Evolutionary conservation across 2,329 filamentous ascomycete genomes (phyloP), one percentile per base, ranked within the genome.

Genomic region (Chrysosporium keratinophilum): DNA sequence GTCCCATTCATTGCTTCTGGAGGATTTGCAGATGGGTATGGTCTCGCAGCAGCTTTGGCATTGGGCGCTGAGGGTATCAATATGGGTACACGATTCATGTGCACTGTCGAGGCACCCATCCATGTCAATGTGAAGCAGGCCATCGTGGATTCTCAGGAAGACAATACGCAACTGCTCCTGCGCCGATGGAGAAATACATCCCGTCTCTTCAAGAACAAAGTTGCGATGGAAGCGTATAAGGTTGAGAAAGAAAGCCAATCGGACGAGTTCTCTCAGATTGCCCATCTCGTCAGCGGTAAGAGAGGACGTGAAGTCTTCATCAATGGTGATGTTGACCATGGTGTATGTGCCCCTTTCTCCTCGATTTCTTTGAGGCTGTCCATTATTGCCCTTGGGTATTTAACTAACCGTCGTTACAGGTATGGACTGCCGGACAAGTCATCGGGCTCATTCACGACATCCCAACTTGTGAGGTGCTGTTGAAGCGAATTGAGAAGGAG

Each of bases 21-120:
- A 54, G 93, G 93, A 1, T 97, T 98, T 66, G 91, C 89, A 11
- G 93, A 98, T 68, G 93, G 93, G 0, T 82, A 95, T 64, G 93
- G 93, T 3, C 79, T 98, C 17, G 93, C 93, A 0, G 93, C 91
- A 1, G 93, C 93, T 6, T 76, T 98, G 62, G 84, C 85, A 40
- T 79, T 98, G 11, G 93, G 93, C 35, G 93, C 93, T 0, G 87
- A 88, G 68, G 93, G 93, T 58, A 84, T 97, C 73, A 98, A 98
- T 74, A 98, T 98, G 93, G 93, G 93, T 55, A 98, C 93, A 9
- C 78, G 93, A 41, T 98, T 97, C 76, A 94, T 98, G 87, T 91
- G 86, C 74, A 97, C 93, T 0, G 77, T 91, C 43, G 93, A 97
- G 72, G 84, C 90, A 14, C 93, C 93, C 0, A 87, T 98, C 59